phyloP scores from a whole-genome alignment of 192 early-diverging fungal genomes.

The Backusella circina region DNA sequence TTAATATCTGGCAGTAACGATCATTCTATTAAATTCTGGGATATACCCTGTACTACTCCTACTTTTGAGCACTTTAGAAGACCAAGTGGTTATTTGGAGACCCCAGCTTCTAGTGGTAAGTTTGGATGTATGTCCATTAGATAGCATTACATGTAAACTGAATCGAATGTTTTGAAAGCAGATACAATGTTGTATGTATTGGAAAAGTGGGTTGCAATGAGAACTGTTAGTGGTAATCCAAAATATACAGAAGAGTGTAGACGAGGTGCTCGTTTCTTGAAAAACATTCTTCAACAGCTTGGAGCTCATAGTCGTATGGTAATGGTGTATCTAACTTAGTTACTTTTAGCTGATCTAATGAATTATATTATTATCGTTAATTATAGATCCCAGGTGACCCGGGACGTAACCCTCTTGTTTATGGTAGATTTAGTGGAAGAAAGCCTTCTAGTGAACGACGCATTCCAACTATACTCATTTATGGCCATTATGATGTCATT shows the following conservation, averaged over 20 bases:
- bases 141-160: neutral
- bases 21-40: conserved; percentile 58
- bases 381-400: conserved; percentile 51
- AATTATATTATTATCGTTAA: neutral
- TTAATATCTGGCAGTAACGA: conserved; percentile 62
- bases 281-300: conserved; percentile 59
- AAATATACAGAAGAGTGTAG: conserved; percentile 70
- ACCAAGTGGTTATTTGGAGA: neutral
- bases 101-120: conserved; percentile 12
- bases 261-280: conserved; percentile 69
- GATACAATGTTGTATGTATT: conserved; percentile 58
- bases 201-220: conserved; percentile 66
- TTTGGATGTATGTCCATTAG: neutral
- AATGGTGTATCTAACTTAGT: neutral
- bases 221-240: conserved; percentile 63
- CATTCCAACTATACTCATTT: conserved; percentile 58
- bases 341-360: neutral
- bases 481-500: conserved; percentile 85
- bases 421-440: conserved; percentile 54
- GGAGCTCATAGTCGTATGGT: conserved; percentile 54
- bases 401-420: conserved; percentile 67
- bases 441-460: conserved; percentile 20
- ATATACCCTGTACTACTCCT: conserved; percentile 27
- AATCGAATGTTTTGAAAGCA: neutral
- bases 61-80: conserved; percentile 18